Evolutionary conservation across 805 yeast genomes (phyloP).

Genomic region (Osmozyma mogii): DNA sequence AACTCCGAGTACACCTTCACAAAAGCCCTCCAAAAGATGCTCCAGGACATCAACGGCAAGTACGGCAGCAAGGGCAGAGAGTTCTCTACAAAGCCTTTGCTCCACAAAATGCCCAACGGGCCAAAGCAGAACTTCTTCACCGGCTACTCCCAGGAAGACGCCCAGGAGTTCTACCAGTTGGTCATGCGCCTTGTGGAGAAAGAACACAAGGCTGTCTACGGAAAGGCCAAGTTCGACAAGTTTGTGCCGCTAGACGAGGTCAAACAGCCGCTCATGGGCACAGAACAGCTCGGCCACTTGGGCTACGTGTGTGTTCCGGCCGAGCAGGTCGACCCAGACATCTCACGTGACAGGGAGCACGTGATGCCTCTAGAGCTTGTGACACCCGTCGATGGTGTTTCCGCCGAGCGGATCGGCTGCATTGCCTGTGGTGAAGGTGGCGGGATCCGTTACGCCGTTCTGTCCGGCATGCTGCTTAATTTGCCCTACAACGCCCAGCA

Average conservation of each 20-base stretch:
- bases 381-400: slow-evolving; percentile 89
- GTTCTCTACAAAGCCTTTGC: slow-evolving; percentile 51
- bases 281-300: slow-evolving; percentile 45
- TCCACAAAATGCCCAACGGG: slow-evolving; percentile 67
- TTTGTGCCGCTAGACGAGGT: no score
- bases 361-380: slow-evolving; percentile 50
- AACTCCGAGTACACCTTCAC: slow-evolving; percentile 39
- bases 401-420: slow-evolving; percentile 87
- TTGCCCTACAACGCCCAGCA: slow-evolving; percentile 44
- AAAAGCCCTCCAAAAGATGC: slow-evolving; percentile 40
- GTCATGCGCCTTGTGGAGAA: slow-evolving; percentile 60
- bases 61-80: slow-evolving; percentile 46
- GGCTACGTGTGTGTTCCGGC: slow-evolving; percentile 70
- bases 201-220: slow-evolving; percentile 33
- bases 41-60: slow-evolving; percentile 52
- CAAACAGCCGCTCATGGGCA: no score
- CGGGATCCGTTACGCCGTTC: slow-evolving; percentile 76
- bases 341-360: slow-evolving; percentile 31
- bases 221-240: slow-evolving; percentile 7
- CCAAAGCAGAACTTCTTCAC: slow-evolving; percentile 70
- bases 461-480: slow-evolving; percentile 66
- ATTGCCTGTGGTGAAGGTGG: slow-evolving; percentile 88
- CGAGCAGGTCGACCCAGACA: slow-evolving; percentile 67
- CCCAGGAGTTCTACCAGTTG: slow-evolving; percentile 89
- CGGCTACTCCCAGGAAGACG: slow-evolving; percentile 93